phyloP scores from a whole-genome alignment of 192 early-diverging fungal genomes.

The Coemansia sp. region DNA sequence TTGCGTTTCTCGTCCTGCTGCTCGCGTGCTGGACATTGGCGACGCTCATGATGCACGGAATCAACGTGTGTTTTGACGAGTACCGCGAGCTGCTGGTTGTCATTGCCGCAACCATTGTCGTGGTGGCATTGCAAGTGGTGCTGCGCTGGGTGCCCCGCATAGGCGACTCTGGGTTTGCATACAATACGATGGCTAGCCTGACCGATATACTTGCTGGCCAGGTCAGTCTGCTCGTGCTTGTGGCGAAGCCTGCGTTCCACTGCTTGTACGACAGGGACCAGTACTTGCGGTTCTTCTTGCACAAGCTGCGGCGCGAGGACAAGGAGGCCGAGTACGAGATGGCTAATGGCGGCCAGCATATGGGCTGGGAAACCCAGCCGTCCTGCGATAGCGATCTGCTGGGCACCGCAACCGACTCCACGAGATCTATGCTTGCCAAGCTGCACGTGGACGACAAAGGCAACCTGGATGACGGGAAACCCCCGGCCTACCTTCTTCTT shows the following conservation, averaged over 20 bases:
- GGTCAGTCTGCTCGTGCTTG: conserved; percentile 21
- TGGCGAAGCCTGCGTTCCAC: conserved; percentile 27
- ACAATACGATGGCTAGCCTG: conserved; percentile 35
- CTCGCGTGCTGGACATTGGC: conserved; percentile 22
- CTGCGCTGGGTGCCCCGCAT: conserved; percentile 38
- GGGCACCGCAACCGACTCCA: conserved; percentile 21
- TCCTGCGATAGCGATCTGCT: background rate
- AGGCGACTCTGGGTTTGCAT: conserved; percentile 29
- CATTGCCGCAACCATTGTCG: conserved; percentile 13
- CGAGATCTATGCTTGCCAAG: conserved; percentile 18
- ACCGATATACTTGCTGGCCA: conserved; percentile 32
- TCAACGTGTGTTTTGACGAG: conserved; percentile 44
- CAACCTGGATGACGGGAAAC: background rate
- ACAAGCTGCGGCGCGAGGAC: conserved; percentile 24
- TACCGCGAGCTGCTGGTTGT: conserved; percentile 34
- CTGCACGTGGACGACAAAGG: background rate
- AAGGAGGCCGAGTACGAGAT: conserved; percentile 34
- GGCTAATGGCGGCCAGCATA: conserved; percentile 35
- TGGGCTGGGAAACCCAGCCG: conserved; percentile 12
- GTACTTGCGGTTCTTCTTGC: conserved; percentile 30
- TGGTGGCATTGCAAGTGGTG: conserved; percentile 30
- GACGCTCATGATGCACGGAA: conserved; percentile 17
- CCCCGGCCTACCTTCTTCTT: background rate
- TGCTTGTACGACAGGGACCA: conserved; percentile 19
- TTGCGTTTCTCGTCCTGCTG: conserved; percentile 20